These are phyloP conservation scores for Hypseocharis bilobata DNA, from an alignment of 441 rosid genomes.

Conservation along the genomic window DNA sequence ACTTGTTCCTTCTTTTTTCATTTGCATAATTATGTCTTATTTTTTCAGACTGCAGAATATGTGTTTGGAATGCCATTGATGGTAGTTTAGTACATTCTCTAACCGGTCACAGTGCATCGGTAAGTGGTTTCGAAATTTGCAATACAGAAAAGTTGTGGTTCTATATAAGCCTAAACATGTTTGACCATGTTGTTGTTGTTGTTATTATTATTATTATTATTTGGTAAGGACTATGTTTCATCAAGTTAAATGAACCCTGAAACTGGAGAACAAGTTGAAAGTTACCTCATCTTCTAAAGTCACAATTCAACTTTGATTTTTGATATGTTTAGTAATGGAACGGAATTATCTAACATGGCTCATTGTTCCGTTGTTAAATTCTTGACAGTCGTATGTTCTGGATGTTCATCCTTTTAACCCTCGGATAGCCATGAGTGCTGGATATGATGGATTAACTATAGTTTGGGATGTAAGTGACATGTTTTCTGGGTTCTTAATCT, in stretches of 20 bases:
- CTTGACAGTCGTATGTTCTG: conserved; percentile 83
- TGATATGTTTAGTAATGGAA: neutral
- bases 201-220: conserved; percentile 5
- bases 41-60: conserved; percentile 91
- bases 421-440: conserved; percentile 99
- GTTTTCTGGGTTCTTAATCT: conserved; percentile 22
- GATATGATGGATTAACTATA: conserved; percentile 94
- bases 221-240: neutral
- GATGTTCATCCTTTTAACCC: conserved; percentile 99
- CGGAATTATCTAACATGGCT: conserved; percentile 15
- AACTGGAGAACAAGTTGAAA: neutral
- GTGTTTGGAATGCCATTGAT: conserved; percentile 99
- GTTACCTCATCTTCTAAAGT: conserved; percentile 10
- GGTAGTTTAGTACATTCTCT: conserved; percentile 92
- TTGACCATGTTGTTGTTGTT: too few relatives aligned
- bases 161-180: neutral
- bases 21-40: conserved; percentile 11
- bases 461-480: conserved; percentile 88
- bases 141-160: neutral
- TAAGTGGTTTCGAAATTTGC: conserved; percentile 33
- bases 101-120: conserved; percentile 92
- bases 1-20: conserved; percentile 7
- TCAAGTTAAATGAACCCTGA: too few relatives aligned
- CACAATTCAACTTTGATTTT: conserved; percentile 3
- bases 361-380: conserved; percentile 19